Percentiles rank a stretch among this genome's conserved stretches.
These are phyloP conservation scores for Yamadazyma triangularis DNA, from an alignment of 1,139 yeast genomes.

Conservation along the genomic window DNA sequence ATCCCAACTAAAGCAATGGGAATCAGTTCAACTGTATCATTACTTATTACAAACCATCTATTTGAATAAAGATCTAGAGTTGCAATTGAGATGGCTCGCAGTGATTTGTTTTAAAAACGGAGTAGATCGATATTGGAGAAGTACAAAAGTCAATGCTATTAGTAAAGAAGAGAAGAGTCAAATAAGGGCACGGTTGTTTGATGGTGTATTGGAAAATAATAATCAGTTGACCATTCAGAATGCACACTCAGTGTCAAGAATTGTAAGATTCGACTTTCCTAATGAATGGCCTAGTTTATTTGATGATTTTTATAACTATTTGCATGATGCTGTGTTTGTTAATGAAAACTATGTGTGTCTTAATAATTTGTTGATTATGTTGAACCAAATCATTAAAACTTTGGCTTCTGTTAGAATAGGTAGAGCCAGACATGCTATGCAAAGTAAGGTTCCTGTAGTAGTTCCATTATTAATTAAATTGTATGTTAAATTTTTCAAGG, in stretches of 20 bases:
- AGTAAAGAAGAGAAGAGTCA: constrained; percentile 62
- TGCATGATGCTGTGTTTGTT: constrained; percentile 44
- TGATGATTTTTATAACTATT: constrained; percentile 46
- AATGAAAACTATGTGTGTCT: constrained; percentile 47
- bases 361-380: constrained; percentile 58
- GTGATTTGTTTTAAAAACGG: constrained; percentile 87
- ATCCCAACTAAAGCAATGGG: constrained; percentile 64
- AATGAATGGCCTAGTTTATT: constrained; percentile 78
- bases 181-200: constrained; percentile 58
- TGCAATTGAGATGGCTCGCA: constrained; percentile 80
- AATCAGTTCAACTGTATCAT: constrained; percentile 56
- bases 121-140: constrained; percentile 77
- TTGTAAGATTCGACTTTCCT: constrained; percentile 84
- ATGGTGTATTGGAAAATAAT: constrained; percentile 61
- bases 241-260: constrained; percentile 75
- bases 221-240: constrained; percentile 74
- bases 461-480: constrained; percentile 55
- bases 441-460: constrained; percentile 60
- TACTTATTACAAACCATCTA: constrained; percentile 57
- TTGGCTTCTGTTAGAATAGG: constrained; percentile 79
- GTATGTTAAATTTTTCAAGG: constrained; percentile 55
- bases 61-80: constrained; percentile 50
- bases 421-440: constrained; percentile 74
- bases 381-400: constrained; percentile 74
- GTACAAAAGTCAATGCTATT: constrained; percentile 55